phyloP scores from a whole-genome alignment of 2,329 filamentous ascomycete species.

The Aotearoamyces nothofagi region DNA sequence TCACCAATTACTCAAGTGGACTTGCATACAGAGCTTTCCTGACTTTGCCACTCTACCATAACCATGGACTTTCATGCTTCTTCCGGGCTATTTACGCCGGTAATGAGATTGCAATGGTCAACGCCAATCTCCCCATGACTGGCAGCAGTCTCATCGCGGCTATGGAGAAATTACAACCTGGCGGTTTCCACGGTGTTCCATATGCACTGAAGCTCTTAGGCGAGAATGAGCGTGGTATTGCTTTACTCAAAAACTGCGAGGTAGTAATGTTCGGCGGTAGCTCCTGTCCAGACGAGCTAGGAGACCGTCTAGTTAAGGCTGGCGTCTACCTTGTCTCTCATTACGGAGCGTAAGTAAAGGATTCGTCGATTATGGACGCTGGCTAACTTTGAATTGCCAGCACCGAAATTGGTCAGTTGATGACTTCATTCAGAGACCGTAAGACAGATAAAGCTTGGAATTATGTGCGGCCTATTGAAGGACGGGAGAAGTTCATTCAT shows the following conservation, averaged over 20 bases:
- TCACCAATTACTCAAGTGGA: conserved; percentile 10
- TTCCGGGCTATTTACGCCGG: conserved; percentile 34
- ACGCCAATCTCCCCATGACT: conserved; percentile 38
- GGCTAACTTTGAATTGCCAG: conserved; percentile 6
- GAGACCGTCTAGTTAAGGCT: conserved; percentile 32
- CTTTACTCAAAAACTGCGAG: conserved; percentile 28
- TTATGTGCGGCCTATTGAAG: conserved; percentile 28
- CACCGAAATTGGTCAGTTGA: conserved; percentile 45
- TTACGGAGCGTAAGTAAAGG: conserved; percentile 36
- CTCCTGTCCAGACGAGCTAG: conserved; percentile 42
- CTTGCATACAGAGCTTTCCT: conserved; percentile 24
- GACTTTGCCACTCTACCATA: conserved; percentile 43
- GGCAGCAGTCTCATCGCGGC: conserved; percentile 28
- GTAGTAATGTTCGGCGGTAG: conserved; percentile 42
- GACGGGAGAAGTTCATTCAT: conserved; percentile 5
- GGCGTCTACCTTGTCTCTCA: conserved; percentile 40
- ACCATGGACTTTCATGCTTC: conserved; percentile 38
- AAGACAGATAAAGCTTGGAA: conserved; percentile 42
- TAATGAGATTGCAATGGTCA: conserved; percentile 36
- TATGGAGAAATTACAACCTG: conserved; percentile 26
- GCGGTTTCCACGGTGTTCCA: conserved; percentile 45
- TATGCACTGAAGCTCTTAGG: conserved; percentile 48
- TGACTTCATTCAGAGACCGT: conserved; percentile 37
- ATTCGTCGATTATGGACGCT: not conserved
- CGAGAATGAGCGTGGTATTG: conserved; percentile 38